Evolutionary conservation across 257 asterid species (phyloP).

Genomic region (Fraxinus anomala): DNA sequence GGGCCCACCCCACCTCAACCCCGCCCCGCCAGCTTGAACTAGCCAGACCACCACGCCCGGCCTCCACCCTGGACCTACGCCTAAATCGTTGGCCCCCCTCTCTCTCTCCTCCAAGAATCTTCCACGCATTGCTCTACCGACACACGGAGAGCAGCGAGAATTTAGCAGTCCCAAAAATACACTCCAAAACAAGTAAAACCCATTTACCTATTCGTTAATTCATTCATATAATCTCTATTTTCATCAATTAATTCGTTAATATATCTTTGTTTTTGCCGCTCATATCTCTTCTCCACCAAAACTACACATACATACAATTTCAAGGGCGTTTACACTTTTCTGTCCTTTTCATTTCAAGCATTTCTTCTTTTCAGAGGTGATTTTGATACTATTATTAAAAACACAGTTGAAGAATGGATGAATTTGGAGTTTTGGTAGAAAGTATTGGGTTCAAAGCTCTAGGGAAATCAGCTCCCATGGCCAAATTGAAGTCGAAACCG

Average conservation of each 20-base stretch:
- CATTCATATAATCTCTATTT: background rate
- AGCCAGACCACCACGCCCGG: background rate
- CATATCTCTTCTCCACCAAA: background rate
- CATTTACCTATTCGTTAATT: background rate
- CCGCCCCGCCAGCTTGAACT: background rate
- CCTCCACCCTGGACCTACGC: background rate
- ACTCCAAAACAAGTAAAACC: background rate
- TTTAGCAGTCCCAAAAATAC: background rate
- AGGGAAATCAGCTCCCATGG: conserved; percentile 73
- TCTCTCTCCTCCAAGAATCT: background rate
- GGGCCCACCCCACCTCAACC: background rate
- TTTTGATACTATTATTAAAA: background rate
- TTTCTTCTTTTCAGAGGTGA: background rate
- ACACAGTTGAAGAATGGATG: conserved; percentile 54
- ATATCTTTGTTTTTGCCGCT: background rate
- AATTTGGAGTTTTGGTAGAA: conserved; percentile 80
- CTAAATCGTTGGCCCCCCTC: background rate
- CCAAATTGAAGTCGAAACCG: conserved; percentile 52
- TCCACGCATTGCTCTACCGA: background rate
- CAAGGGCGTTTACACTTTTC: background rate
- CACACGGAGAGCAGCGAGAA: background rate
- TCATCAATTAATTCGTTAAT: background rate
- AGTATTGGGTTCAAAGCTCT: conserved; percentile 75
- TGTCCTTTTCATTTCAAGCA: background rate
- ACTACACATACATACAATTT: background rate